Evolutionary conservation across 2,329 filamentous ascomycete species (phyloP).

Genomic region (Cladosporium oxysporum): DNA sequence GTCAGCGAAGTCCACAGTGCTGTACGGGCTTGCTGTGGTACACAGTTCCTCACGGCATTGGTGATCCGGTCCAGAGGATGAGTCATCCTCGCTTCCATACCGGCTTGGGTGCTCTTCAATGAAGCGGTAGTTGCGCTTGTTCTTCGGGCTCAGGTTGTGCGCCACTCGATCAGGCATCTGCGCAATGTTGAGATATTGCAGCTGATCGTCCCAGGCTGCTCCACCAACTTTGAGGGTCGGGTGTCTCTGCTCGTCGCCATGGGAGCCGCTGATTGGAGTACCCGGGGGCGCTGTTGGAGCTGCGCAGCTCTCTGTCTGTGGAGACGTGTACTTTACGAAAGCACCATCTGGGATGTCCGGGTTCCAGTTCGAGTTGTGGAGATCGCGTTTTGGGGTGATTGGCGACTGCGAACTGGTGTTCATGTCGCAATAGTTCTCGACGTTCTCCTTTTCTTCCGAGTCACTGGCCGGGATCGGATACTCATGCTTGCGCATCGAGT

Average conservation of each 20-base stretch:
- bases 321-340: constrained; percentile 14
- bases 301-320: constrained; percentile 14
- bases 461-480: constrained; percentile 26
- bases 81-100: background rate
- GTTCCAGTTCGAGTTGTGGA: constrained; percentile 28
- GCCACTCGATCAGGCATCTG: constrained; percentile 27
- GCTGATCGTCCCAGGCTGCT: constrained; percentile 1
- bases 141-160: constrained; percentile 36
- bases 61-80: constrained; percentile 25
- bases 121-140: constrained; percentile 32
- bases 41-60: constrained; percentile 23
- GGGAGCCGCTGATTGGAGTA: constrained; percentile 27
- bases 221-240: background rate
- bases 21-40: constrained; percentile 20
- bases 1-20: constrained; percentile 27
- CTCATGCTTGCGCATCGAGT: constrained; percentile 38
- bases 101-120: constrained; percentile 31
- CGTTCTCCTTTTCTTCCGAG: constrained; percentile 29
- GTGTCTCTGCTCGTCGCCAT: background rate
- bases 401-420: constrained; percentile 14
- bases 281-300: constrained; percentile 32
- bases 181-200: constrained; percentile 14
- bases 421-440: background rate
- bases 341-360: constrained; percentile 24
- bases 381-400: constrained; percentile 27